phyloP scores from a whole-genome alignment of 192 early-diverging fungal genomes.

The Mortierella alpina region DNA sequence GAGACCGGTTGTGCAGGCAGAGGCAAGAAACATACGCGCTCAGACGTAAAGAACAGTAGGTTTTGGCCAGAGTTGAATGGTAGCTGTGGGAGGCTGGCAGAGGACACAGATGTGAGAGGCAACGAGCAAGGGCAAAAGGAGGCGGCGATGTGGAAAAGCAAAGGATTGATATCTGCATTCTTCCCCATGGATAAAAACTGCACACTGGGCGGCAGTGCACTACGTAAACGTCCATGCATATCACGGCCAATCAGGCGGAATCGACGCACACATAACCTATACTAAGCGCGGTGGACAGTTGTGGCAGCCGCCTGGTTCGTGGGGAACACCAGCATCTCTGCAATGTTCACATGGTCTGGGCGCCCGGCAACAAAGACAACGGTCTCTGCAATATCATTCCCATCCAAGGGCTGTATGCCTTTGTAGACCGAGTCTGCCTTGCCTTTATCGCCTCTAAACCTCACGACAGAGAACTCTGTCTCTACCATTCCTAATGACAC shows the following conservation, averaged over 20 bases:
- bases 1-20: no score
- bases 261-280: background rate
- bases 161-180: no score
- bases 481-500: constrained; percentile 70
- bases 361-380: constrained; percentile 84
- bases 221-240: background rate
- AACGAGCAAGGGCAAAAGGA: no score
- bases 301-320: constrained; percentile 52
- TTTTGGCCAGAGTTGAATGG: no score
- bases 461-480: constrained; percentile 90
- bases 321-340: constrained; percentile 64
- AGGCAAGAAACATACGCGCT: no score
- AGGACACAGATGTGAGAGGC: no score
- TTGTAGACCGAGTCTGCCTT: constrained; percentile 82
- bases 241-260: background rate
- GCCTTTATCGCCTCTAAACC: constrained; percentile 74
- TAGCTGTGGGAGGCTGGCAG: no score
- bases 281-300: constrained; percentile 27
- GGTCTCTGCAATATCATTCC: constrained; percentile 64
- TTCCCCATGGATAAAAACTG: no score
- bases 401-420: constrained; percentile 56
- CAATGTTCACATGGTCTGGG: constrained; percentile 79
- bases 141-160: no score
- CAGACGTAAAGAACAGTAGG: no score
- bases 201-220: no score